Base-by-base conservation (phyloP, 192 early-diverging fungal genomes). In the Diversispora eburnea region DNA sequence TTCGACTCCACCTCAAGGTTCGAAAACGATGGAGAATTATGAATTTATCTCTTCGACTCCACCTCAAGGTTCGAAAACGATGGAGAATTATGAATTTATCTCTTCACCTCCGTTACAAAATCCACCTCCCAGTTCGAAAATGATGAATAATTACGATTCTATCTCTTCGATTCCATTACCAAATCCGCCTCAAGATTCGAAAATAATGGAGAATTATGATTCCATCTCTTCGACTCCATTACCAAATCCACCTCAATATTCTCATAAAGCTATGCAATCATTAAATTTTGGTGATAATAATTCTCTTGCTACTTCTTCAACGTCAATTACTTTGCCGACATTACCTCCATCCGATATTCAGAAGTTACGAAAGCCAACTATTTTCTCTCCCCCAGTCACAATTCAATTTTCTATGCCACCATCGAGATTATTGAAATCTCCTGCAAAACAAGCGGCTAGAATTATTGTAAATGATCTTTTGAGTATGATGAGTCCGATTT, bases 401-500 rank as follows among this genome's bases (percentile, higher is more conserved):
- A 69, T 80, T 17, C 74, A 77, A 57, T 80, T 80, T 69, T 70
- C 76, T 1, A 45, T 76, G 8, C 57, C 79, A 42, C 70, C 48
- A 19, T 75, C 73, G 3, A 62, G 61, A 22, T 61, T 80, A 54
- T 20, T 76, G 6, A 73, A 60, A 41, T 78, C 79, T 6, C 79
- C 79, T 0, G 74, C 73, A 3, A 68, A 67, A 39, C 70, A 77
- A 63, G 76, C 76, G 3, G 79, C 79, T 4, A 75, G 72, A 41
- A 74, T 69, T 52, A 77, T 80, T 8, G 67, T 76, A 12, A 68
- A 75, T 20, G 76, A 80, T 61, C 69, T 79, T 22, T 42, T 79
- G 46, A 59, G 48, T 33, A 62, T 60, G 17, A 4, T 62, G 39
- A 62, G 71, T 41, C 71, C 71, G 17, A 47, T 62, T 49, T 5